These are phyloP conservation scores for Hanseniaspora singularis DNA, from an alignment of 805 yeast species.

Conservation along the genomic window DNA sequence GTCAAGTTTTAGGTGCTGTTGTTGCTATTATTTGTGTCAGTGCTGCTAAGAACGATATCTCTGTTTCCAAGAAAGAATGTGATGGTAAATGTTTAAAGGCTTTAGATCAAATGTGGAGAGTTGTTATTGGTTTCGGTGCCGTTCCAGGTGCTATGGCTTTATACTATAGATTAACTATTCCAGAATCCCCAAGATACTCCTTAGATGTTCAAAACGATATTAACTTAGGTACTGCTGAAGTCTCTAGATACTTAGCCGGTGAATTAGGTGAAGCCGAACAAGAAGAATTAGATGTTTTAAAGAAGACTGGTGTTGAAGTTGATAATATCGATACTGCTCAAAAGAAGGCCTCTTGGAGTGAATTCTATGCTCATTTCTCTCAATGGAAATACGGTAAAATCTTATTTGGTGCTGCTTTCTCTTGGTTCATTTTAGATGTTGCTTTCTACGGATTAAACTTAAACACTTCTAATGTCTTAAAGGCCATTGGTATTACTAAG, in stretches of 20 bases:
- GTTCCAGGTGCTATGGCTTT: conserved; percentile 77
- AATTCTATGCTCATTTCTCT: conserved; percentile 59
- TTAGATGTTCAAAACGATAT: conserved; percentile 58
- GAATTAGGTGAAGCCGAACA: conserved; percentile 40
- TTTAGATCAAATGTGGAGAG: conserved; percentile 91
- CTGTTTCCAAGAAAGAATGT: conserved; percentile 49
- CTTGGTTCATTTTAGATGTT: conserved; percentile 84
- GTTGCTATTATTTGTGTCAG: conserved; percentile 66
- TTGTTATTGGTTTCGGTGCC: conserved; percentile 77
- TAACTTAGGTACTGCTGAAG: conserved; percentile 45
- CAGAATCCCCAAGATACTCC: conserved; percentile 87
- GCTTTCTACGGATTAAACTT: conserved; percentile 83
- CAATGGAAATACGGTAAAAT: conserved; percentile 84
- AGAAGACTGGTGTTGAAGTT: conserved; percentile 42
- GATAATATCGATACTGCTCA: conserved; percentile 34
- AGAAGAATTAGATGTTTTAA: conserved; percentile 34
- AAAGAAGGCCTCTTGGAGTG: conserved; percentile 71
- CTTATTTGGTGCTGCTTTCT: conserved; percentile 77
- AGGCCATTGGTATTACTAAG: conserved; percentile 75
- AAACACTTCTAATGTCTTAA: conserved; percentile 66
- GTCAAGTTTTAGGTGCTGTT: conserved; percentile 79
- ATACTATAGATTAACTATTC: conserved; percentile 85
- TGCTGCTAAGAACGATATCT: conserved; percentile 57
- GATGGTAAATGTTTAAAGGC: conserved; percentile 57
- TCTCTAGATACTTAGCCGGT: conserved; percentile 41